These are phyloP conservation scores for Osmanthus fragrans DNA, from an alignment of 257 asterid species.

Conservation along the genomic window DNA sequence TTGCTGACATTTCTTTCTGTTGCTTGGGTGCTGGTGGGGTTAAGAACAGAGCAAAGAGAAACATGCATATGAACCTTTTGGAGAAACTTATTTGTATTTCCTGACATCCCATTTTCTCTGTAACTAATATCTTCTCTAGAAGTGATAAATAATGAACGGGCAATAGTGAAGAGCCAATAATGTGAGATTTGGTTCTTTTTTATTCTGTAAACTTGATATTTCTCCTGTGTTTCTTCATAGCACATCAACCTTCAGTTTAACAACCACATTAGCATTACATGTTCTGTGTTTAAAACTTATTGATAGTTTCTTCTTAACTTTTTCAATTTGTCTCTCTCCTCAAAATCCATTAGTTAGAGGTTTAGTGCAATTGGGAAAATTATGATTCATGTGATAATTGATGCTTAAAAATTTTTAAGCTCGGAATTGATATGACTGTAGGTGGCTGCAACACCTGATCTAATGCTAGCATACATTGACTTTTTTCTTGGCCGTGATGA, in stretches of 20 bases:
- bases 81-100: not conserved
- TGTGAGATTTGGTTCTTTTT: not conserved
- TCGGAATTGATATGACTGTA: no score
- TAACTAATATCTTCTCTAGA: no score
- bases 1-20: not conserved
- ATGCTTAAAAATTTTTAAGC: not conserved
- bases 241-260: no score
- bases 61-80: not conserved
- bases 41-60: not conserved
- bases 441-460: no score
- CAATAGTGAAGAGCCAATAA: not conserved
- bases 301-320: not conserved
- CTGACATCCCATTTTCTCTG: not conserved
- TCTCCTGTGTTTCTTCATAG: not conserved
- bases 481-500: no score
- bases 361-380: not conserved
- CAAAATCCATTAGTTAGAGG: not conserved
- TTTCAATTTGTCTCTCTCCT: not conserved
- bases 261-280: not conserved
- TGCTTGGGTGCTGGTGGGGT: conserved; percentile 18
- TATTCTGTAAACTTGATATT: not conserved
- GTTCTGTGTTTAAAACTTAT: not conserved
- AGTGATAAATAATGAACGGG: no score
- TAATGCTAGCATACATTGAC: no score
- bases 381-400: not conserved